These are phyloP conservation scores for Mytilinidion resinicola DNA, from an alignment of 495 filamentous ascomycete genomes.

Conservation along the genomic window DNA sequence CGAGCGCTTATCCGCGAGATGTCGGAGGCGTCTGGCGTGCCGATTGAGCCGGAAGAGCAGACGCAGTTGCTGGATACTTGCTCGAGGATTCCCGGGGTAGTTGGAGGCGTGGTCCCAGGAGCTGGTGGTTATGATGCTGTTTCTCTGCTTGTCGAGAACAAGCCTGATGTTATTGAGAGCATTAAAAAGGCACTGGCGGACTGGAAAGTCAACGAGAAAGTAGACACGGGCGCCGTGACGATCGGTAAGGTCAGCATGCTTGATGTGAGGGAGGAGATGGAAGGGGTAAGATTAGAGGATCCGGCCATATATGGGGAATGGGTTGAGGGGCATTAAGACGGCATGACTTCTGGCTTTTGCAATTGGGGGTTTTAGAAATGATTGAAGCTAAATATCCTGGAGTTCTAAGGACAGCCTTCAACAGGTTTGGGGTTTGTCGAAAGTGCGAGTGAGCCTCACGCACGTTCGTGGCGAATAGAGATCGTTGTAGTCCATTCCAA, in stretches of 20 bases:
- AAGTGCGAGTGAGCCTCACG: too few relatives aligned
- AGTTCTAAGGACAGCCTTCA: not conserved
- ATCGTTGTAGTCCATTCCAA: too few relatives aligned
- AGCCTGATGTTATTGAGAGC: slow-evolving; percentile 55
- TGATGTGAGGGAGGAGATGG: slow-evolving; percentile 77
- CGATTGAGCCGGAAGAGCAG: slow-evolving; percentile 84
- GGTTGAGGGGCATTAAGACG: slow-evolving; percentile 33
- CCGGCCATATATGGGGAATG: slow-evolving; percentile 57
- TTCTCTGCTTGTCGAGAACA: slow-evolving; percentile 70
- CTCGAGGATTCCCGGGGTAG: slow-evolving; percentile 65
- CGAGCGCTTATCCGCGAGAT: slow-evolving; percentile 63
- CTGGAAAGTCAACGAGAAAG: slow-evolving; percentile 51
- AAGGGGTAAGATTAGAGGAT: slow-evolving; percentile 68
- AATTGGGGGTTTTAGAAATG: too few relatives aligned
- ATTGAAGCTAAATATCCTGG: not conserved
- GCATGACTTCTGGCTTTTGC: not conserved
- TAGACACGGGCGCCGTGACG: slow-evolving; percentile 50
- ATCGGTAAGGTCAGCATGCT: slow-evolving; percentile 70
- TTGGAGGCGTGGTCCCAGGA: slow-evolving; percentile 88
- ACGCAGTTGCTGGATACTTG: slow-evolving; percentile 75
- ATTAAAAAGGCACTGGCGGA: slow-evolving; percentile 56
- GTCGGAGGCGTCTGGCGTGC: slow-evolving; percentile 67
- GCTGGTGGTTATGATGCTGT: slow-evolving; percentile 94
- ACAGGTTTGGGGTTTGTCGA: not conserved
- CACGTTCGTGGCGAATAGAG: too few relatives aligned